These are phyloP conservation scores for Crithidia expoeki DNA, from an alignment of 208 protist genomes.

Conservation along the genomic window DNA sequence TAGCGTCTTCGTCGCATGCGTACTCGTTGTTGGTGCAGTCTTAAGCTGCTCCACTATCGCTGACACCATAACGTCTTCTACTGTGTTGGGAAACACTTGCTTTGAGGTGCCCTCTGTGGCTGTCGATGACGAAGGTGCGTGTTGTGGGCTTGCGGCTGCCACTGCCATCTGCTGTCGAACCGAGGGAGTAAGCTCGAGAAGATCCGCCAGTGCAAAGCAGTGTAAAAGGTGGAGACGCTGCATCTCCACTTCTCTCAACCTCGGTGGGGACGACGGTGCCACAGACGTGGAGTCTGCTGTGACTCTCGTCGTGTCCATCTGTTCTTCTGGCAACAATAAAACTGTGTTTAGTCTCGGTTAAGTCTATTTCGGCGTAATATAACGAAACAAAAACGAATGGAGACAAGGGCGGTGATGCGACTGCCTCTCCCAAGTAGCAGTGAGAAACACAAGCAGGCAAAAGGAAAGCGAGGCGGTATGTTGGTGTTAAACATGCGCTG, in stretches of 20 bases:
- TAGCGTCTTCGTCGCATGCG: neutral
- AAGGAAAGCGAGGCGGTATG: too few relatives aligned
- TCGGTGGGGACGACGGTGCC: neutral
- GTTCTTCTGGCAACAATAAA: neutral
- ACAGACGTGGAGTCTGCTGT: neutral
- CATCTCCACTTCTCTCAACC: neutral
- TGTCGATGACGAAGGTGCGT: too few relatives aligned
- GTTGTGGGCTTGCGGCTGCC: neutral
- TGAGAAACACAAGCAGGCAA: too few relatives aligned
- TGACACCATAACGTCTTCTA: neutral
- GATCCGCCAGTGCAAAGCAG: conserved; percentile 29
- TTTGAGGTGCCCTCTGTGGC: too few relatives aligned
- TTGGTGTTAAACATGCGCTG: too few relatives aligned
- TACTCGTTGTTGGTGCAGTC: neutral
- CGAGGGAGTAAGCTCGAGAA: conserved; percentile 7
- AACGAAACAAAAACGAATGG: neutral
- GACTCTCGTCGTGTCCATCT: neutral
- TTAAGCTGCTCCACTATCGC: neutral
- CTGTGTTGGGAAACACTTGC: neutral
- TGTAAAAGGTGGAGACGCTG: conserved; percentile 13
- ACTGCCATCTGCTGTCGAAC: neutral
- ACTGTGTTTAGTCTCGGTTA: too few relatives aligned
- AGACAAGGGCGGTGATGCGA: neutral
- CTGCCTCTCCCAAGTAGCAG: too few relatives aligned
- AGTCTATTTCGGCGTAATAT: too few relatives aligned